Base-by-base conservation (phyloP, 352 stramenopile species). In the Globisporangium canariense region DNA sequence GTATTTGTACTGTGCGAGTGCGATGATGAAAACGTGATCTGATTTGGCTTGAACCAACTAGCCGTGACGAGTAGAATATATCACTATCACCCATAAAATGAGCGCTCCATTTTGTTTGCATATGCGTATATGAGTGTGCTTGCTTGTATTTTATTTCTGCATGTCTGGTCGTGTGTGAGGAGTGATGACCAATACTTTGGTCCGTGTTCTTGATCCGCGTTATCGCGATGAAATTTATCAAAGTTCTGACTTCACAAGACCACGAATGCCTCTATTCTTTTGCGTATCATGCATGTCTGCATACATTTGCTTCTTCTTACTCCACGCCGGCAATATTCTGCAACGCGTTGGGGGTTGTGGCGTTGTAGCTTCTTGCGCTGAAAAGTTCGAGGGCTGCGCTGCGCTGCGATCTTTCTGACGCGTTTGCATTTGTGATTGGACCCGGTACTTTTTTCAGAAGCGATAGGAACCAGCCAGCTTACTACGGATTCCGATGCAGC, bases 61-160 rank as follows among this genome's bases (percentile, higher is more conserved):
- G 86, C 84, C 83, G 64, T 95, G 86, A 90, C 80, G 86, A 92
- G 59, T 91, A 75, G 67, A 92, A 93, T 86, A 85, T 91, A 93
- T 90, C 84, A 95, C 84, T 93, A 95, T 95, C 86, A 95, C 86
- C 86, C 86, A 95, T 95, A 93, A 93, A 91, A 90, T 95, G 86
- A 95, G 86, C 86, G 69, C 79, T 89, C 68, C 66, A 60, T 34
- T 59, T 55, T 63, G 47, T 68, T 3, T 60, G 40, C 57, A 45
- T 69, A 28, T 40, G 4, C 67, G 20, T 61, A 22, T 72, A 20
- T 65, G n/a, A 61, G 40, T 67, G 25, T 70, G 38, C 70, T 22
- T 75, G 62, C 63, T 30, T 78, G 41, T 59, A 3, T 59, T 20
- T 4, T 0, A 32, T 36, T 2, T n/a, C 2, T 40, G 16, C 14